Evolutionary conservation across 768 basidiomycete species (phyloP).

Genomic region (Agaricus blazei): DNA sequence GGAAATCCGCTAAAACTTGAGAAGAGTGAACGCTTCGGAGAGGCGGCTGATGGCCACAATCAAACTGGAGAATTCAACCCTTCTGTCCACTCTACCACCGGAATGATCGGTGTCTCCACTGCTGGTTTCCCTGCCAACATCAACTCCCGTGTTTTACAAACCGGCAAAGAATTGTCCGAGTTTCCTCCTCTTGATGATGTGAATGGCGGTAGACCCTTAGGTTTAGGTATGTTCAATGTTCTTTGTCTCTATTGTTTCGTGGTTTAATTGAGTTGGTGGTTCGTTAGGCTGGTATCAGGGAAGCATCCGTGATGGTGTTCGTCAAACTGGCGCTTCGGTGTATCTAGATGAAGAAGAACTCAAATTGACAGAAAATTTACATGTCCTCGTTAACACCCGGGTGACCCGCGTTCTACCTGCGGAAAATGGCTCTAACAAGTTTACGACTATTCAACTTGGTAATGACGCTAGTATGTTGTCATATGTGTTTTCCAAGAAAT

Average conservation of each 20-base stretch:
- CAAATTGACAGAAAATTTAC: conserved; percentile 16
- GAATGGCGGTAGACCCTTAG: conserved; percentile 7
- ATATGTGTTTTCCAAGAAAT: too few species aligned
- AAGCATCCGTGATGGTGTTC: conserved; percentile 14
- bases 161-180: conserved; percentile 11
- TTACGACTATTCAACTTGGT: conserved; percentile 11
- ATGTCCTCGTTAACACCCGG: conserved; percentile 19
- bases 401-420: conserved; percentile 14
- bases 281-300: conserved; percentile 18
- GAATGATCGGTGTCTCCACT: conserved; percentile 13
- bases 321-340: conserved; percentile 13
- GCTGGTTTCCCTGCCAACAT: conserved; percentile 14
- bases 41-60: conserved; percentile 14
- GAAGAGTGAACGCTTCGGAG: conserved; percentile 14
- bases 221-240: conserved; percentile 7
- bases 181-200: conserved; percentile 9
- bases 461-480: conserved; percentile 6
- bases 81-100: conserved; percentile 15
- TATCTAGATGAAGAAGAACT: conserved; percentile 17
- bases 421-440: neutral
- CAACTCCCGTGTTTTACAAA: conserved; percentile 18
- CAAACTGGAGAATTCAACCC: conserved; percentile 17
- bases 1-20: neutral
- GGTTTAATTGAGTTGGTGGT: neutral
- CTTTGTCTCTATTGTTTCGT: neutral